These are phyloP conservation scores for Exophiala phaeomuriformis DNA, from an alignment of 2,329 filamentous ascomycete genomes.

Conservation along the genomic window DNA sequence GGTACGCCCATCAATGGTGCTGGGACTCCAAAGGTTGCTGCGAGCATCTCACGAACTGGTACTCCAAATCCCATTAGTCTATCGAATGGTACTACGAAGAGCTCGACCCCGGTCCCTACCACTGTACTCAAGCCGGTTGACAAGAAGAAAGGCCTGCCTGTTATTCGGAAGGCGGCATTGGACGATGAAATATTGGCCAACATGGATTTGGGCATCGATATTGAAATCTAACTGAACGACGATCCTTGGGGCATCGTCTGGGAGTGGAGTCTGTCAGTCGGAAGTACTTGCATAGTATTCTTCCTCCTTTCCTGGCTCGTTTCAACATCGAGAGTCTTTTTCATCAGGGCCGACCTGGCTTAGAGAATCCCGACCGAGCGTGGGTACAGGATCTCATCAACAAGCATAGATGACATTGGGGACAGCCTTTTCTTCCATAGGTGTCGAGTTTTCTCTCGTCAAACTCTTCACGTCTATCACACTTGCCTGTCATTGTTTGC, in stretches of 20 bases:
- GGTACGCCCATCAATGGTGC: slow-evolving; percentile 45
- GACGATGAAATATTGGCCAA: slow-evolving; percentile 89
- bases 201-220: slow-evolving; percentile 84
- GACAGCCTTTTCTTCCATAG: too few species aligned
- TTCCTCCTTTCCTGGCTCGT: too few species aligned
- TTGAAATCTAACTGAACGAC: slow-evolving; percentile 55
- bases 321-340: too few species aligned
- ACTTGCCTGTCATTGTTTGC: too few species aligned
- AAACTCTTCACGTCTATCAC: too few species aligned
- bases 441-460: too few species aligned
- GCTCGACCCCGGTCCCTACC: slow-evolving; percentile 14
- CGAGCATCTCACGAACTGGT: slow-evolving; percentile 32
- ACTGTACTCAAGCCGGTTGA: slow-evolving; percentile 27
- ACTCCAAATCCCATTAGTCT: slow-evolving; percentile 24
- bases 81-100: slow-evolving; percentile 20
- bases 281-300: too few species aligned
- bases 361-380: too few species aligned
- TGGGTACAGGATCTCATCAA: too few species aligned
- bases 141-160: slow-evolving; percentile 49
- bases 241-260: background rate
- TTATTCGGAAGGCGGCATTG: slow-evolving; percentile 68
- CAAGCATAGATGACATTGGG: too few species aligned
- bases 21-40: slow-evolving; percentile 43
- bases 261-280: background rate
- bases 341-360: too few species aligned